Conservation (phyloP, 2,329 filamentous ascomycete genomes). For the Pseudogymnoascus sp. region DNA sequence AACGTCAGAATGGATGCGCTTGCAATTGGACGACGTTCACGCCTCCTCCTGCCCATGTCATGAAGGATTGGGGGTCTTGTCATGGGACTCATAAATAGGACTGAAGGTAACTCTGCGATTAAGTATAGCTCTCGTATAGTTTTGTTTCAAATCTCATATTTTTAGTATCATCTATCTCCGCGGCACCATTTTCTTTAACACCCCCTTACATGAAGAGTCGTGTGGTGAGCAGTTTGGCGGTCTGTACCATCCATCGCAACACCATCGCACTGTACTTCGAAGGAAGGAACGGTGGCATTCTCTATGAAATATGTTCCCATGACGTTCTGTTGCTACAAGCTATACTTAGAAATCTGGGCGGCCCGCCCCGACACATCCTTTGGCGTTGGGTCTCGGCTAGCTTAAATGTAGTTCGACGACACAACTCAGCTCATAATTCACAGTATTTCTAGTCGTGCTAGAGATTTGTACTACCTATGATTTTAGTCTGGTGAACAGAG, state of each 20-base stretch:
- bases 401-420: not conserved
- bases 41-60: not conserved
- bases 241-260: not conserved
- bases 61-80: not conserved
- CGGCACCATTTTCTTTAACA: not conserved
- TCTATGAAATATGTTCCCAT: not conserved
- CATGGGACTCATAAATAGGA: not conserved
- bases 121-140: not conserved
- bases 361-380: not conserved
- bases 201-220: not conserved
- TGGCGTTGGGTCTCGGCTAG: not conserved
- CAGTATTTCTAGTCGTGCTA: not conserved
- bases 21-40: not conserved
- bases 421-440: not conserved
- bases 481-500: slow-evolving; percentile 39
- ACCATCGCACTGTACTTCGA: not conserved
- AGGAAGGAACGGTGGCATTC: not conserved
- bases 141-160: not conserved
- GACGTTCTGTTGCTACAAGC: not conserved
- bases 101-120: not conserved
- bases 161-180: not conserved
- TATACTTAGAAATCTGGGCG: not conserved
- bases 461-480: not conserved
- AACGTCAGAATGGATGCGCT: not conserved
- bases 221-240: not conserved